A percentile compares a stretch with the other conserved stretches of the same genome.
These are phyloP conservation scores for Neonectria faginata DNA, from an alignment of 2,329 filamentous ascomycete species.

Conservation along the genomic window DNA sequence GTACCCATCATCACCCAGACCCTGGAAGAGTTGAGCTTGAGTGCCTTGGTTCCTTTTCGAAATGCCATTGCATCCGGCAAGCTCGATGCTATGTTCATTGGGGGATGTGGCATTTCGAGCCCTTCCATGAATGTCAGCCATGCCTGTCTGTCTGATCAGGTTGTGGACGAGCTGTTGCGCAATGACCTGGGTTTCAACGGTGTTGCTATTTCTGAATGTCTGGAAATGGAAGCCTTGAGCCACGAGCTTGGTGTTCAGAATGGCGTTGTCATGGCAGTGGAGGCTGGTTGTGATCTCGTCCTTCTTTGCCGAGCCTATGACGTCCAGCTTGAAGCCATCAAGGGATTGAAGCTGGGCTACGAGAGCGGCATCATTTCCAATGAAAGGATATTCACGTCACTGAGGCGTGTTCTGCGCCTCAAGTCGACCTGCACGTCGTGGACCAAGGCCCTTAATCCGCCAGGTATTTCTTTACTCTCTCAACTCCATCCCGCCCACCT, in stretches of 20 bases:
- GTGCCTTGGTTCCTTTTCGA: constrained; percentile 89
- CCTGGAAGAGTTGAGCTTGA: constrained; percentile 90
- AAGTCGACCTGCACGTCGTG: constrained; percentile 90
- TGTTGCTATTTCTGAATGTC: constrained; percentile 92
- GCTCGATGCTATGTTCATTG: constrained; percentile 94
- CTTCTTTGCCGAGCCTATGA: constrained; percentile 89
- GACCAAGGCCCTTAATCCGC: constrained; percentile 90
- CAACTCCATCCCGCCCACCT: constrained; percentile 86
- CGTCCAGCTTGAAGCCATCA: constrained; percentile 91
- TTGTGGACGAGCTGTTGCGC: constrained; percentile 90
- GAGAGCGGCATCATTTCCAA: constrained; percentile 91
- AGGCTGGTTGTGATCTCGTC: constrained; percentile 93
- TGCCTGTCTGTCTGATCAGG: constrained; percentile 91
- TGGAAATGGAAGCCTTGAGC: constrained; percentile 96
- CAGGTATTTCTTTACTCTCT: constrained; percentile 80
- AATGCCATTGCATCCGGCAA: constrained; percentile 86
- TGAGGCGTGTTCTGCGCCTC: constrained; percentile 81
- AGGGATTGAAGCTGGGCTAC: constrained; percentile 86
- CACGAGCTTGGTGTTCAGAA: constrained; percentile 98
- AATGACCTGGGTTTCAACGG: constrained; percentile 90
- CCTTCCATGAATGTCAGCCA: constrained; percentile 95
- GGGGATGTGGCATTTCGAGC: constrained; percentile 92
- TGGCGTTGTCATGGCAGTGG: constrained; percentile 96
- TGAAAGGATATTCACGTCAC: constrained; percentile 81
- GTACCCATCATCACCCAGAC: constrained; percentile 97